Conservation (phyloP, 2,329 filamentous ascomycete genomes). For the Colletotrichum orbiculare region DNA sequence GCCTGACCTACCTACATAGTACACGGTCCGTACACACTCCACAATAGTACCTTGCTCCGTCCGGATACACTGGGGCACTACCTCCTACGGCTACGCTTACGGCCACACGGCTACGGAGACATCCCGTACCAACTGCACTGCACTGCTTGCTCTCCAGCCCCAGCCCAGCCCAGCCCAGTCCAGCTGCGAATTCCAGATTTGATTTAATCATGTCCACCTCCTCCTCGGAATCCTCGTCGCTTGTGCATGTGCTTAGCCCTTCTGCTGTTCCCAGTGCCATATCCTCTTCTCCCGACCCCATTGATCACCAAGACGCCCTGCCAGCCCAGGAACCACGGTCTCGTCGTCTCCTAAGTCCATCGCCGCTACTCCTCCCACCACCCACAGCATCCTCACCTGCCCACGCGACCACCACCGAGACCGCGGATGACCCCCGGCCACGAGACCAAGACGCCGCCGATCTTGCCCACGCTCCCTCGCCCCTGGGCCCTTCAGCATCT, state of each 20-base stretch:
- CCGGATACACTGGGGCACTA: neutral
- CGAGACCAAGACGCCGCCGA: conserved; percentile 14
- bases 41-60: neutral
- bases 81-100: too few species aligned
- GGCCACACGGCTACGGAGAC: too few species aligned
- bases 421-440: conserved; percentile 24
- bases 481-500: conserved; percentile 18
- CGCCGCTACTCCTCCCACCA: conserved; percentile 30
- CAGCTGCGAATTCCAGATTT: conserved; percentile 30
- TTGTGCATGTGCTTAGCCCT: conserved; percentile 34
- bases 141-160: conserved; percentile 22
- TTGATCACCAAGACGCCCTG: conserved; percentile 31
- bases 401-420: conserved; percentile 31
- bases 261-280: conserved; percentile 25
- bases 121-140: too few species aligned
- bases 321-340: conserved; percentile 9
- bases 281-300: conserved; percentile 33
- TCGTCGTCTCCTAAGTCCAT: conserved; percentile 28
- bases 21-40: neutral
- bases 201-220: conserved; percentile 36
- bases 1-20: too few species aligned
- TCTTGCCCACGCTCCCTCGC: conserved; percentile 25
- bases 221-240: conserved; percentile 32
- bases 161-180: conserved; percentile 26
- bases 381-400: conserved; percentile 23